Evolutionary conservation across 805 yeast genomes (phyloP), one percentile per base, ranked within the genome.

Genomic region (Candida tammaniensis): DNA sequence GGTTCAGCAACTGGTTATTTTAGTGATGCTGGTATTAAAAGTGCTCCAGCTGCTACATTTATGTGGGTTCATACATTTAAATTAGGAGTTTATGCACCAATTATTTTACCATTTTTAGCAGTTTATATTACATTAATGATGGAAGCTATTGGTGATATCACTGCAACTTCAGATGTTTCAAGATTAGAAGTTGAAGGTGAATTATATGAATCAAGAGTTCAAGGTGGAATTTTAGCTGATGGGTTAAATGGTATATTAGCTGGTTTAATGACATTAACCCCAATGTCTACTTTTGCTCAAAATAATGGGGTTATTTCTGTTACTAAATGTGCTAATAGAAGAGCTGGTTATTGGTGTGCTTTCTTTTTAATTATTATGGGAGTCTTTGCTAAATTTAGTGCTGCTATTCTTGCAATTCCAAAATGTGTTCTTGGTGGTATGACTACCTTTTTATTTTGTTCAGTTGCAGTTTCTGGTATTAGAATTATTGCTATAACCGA

Each of bases 81-180:
- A 42, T 68, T 87, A 35, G 59, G 67, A 24, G 76, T 88, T 5
- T 86, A 88, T 51, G 96, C 86, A 2, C 96, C 96, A 1, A 77
- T 82, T 2, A 93, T 88, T 5, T 63, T 88, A 34, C 96, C 96
- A 4, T 74, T 86, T 65, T 61, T 88, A 38, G 94, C 96, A 1
- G 82, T 87, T 30, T 88, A 79, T 55, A 69, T 88, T 20, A 86
- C 82, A 17, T 62, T 85, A 48, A 82, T 86, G 77, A 86, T 87
- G 87, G 96, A 89, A 66, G 84, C 95, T 35, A 86, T 88, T 53
- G 96, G 96, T 58, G 96, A 88, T 59, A 82, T 88, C 54, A 86
- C 96, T 20, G 96, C 96, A 22, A 86, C 96, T 27, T 82, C 86
- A 38, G 97, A 88, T 59, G 96, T 89, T 14, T 85, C 95, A 7